phyloP scores from a whole-genome alignment of 208 protist genomes.

The Leishmania braziliensis region DNA sequence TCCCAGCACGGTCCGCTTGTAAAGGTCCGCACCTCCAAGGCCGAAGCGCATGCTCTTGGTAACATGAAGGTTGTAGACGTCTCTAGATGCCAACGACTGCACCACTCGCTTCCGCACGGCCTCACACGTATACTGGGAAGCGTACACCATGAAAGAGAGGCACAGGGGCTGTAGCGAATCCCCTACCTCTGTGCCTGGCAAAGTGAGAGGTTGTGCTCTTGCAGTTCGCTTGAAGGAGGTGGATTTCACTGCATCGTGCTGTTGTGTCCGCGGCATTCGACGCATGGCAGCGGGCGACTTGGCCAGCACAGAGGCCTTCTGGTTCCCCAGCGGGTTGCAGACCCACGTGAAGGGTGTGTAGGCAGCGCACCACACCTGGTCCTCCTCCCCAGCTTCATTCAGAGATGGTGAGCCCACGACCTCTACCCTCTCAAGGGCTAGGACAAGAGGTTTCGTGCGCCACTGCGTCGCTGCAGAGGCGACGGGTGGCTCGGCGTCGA shows the following conservation, averaged over 20 bases:
- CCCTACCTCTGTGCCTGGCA: background rate
- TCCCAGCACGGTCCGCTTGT: background rate
- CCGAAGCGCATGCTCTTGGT: slow-evolving; percentile 20
- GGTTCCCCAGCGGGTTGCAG: slow-evolving; percentile 31
- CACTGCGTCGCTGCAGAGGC: slow-evolving; percentile 18
- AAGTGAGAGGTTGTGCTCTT: too few relatives aligned
- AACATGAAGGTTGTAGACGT: slow-evolving; percentile 22
- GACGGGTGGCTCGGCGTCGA: slow-evolving; percentile 19
- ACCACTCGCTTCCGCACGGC: slow-evolving; percentile 10
- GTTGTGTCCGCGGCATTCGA: background rate
- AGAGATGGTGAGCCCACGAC: background rate
- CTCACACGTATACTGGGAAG: slow-evolving; percentile 16
- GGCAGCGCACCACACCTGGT: slow-evolving; percentile 21
- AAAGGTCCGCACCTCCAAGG: background rate
- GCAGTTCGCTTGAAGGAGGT: background rate
- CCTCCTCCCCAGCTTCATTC: background rate
- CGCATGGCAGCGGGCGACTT: slow-evolving; percentile 2
- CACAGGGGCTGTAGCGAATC: slow-evolving; percentile 6
- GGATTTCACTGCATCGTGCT: background rate
- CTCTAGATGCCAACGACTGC: background rate
- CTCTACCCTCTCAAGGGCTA: slow-evolving; percentile 20
- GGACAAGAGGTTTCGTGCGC: slow-evolving; percentile 13
- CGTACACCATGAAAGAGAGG: slow-evolving; percentile 18
- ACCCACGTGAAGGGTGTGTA: slow-evolving; percentile 45
- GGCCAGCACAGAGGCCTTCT: slow-evolving; percentile 8